These are phyloP conservation scores for Elsinoe necatrix DNA, from an alignment of 2,329 filamentous ascomycete species.

Conservation along the genomic window DNA sequence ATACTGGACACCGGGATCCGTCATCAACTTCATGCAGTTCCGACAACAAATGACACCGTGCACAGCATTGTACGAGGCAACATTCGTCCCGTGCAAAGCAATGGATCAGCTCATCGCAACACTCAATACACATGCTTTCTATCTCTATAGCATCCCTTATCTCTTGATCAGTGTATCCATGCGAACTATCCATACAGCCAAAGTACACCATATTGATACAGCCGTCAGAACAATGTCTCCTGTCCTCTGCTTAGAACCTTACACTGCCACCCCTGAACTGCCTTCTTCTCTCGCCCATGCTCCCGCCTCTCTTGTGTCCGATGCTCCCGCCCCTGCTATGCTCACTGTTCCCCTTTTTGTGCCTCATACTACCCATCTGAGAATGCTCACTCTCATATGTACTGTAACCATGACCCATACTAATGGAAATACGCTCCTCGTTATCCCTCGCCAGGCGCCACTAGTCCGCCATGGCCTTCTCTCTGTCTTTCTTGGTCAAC, in stretches of 20 bases:
- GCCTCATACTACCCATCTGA: background rate
- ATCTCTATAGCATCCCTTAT: background rate
- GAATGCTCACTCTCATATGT: background rate
- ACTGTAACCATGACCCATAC: background rate
- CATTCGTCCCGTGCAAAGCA: background rate
- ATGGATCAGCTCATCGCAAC: background rate
- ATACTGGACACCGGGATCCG: no score
- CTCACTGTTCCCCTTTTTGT: background rate
- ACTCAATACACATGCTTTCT: background rate
- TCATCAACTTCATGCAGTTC: no score
- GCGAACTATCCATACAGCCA: background rate
- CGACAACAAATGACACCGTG: no score
- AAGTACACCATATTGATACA: background rate
- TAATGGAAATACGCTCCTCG: background rate
- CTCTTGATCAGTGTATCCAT: background rate
- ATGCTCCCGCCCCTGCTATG: background rate
- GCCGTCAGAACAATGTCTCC: background rate
- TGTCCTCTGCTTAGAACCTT: background rate
- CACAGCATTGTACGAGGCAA: no score
- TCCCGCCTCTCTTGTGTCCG: background rate
- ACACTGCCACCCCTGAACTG: background rate
- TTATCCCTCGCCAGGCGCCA: conserved; percentile 8
- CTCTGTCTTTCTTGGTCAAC: background rate
- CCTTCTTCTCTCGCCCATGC: background rate
- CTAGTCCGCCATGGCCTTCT: conserved; percentile 13